These are phyloP conservation scores for Apiospora phragmitis DNA, from an alignment of 2,329 filamentous ascomycete species.

Conservation along the genomic window DNA sequence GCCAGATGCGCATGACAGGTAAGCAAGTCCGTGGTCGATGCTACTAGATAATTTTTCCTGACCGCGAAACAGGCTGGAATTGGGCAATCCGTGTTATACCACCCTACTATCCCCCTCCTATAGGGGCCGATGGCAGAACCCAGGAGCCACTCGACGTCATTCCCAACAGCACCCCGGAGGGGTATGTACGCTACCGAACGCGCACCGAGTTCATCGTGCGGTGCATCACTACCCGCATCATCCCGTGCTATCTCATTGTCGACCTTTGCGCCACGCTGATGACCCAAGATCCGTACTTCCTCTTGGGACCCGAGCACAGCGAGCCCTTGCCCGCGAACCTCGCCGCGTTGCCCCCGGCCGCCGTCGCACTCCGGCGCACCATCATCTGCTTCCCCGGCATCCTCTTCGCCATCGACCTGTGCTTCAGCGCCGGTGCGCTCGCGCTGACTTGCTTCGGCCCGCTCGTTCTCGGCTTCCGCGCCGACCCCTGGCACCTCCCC, in stretches of 20 bases:
- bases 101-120: constrained; percentile 40
- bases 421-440: constrained; percentile 63
- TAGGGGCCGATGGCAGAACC: constrained; percentile 39
- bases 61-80: constrained; percentile 51
- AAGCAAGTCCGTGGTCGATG: constrained; percentile 28
- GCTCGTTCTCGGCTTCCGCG: constrained; percentile 51
- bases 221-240: constrained; percentile 46
- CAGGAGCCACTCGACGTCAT: constrained; percentile 39
- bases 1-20: constrained; percentile 57
- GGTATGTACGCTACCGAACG: constrained; percentile 45
- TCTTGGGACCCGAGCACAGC: constrained; percentile 48
- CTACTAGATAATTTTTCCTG: background rate
- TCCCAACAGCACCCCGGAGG: constrained; percentile 43
- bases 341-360: constrained; percentile 39
- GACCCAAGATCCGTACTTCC: constrained; percentile 78
- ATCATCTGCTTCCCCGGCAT: constrained; percentile 57
- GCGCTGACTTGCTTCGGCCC: constrained; percentile 50
- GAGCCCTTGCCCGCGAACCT: constrained; percentile 46
- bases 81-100: constrained; percentile 49
- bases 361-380: constrained; percentile 58
- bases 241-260: constrained; percentile 62
- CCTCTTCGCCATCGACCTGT: constrained; percentile 58
- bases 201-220: constrained; percentile 44
- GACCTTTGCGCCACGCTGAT: constrained; percentile 70
- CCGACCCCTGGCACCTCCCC: constrained; percentile 54